These are phyloP conservation scores for Ehretia macrophylla DNA, from an alignment of 257 asterid genomes.

Conservation along the genomic window DNA sequence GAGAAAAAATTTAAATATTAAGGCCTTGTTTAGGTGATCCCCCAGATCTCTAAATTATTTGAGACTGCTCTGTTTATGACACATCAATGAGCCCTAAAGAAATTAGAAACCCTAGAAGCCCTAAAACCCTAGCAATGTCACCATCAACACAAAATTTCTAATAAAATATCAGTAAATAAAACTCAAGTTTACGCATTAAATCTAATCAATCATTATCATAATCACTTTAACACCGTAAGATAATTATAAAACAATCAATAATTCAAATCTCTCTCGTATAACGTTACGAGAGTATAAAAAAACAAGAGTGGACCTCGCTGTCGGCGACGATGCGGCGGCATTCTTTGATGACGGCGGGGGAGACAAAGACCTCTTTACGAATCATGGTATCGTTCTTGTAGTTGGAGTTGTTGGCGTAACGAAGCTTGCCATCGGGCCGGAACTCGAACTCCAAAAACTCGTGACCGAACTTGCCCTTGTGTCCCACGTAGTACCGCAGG, in stretches of 20 bases:
- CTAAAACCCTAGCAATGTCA: constrained; percentile 2
- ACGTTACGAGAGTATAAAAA: no score
- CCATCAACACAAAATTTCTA: no score
- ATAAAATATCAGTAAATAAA: not conserved
- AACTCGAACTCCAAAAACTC: constrained; percentile 91
- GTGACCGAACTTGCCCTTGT: constrained; percentile 96
- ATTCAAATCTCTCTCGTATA: no score
- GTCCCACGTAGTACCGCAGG: constrained; percentile 92
- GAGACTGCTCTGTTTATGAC: no score
- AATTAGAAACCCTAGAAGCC: constrained; percentile 1
- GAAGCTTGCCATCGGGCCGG: constrained; percentile 92
- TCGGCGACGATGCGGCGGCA: constrained; percentile 92
- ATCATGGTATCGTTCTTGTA: constrained; percentile 98
- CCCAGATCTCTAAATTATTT: no score
- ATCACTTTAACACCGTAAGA: no score
- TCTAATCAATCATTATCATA: not conserved
- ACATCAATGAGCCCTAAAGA: not conserved
- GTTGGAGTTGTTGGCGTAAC: constrained; percentile 93
- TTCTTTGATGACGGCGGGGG: constrained; percentile 88
- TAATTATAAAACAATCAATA: no score
- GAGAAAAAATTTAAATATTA: no score
- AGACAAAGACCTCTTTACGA: constrained; percentile 87
- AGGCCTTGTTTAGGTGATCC: no score
- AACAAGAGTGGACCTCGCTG: constrained; percentile 46
- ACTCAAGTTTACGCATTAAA: not conserved